Evolutionary conservation across 192 early-diverging fungal genomes (phyloP).

Genomic region (Entomortierella chlamydospora): DNA sequence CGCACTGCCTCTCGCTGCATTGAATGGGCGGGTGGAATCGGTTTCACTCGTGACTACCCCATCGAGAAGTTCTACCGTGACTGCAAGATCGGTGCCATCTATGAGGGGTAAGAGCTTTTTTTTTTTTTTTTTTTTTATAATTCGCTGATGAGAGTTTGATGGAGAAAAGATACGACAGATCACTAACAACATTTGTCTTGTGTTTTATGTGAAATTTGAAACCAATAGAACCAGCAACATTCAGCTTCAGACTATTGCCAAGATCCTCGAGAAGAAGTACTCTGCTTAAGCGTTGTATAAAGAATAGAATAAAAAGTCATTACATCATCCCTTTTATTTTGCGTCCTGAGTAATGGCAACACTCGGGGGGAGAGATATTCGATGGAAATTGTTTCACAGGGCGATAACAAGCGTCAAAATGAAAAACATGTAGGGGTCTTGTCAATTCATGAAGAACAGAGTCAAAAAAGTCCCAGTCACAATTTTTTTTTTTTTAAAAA

Average conservation of each 20-base stretch:
- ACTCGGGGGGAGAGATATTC: no score
- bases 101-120: constrained; percentile 69
- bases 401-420: no score
- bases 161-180: no score
- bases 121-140: neutral
- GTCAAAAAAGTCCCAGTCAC: no score
- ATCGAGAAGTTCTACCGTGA: constrained; percentile 97
- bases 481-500: no score
- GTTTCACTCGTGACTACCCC: constrained; percentile 92
- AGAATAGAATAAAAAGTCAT: no score
- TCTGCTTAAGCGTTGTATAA: constrained; percentile 19
- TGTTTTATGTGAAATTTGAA: neutral
- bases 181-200: neutral
- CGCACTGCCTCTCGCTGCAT: constrained; percentile 87
- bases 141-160: no score
- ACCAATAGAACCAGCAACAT: constrained; percentile 87
- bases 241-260: constrained; percentile 93
- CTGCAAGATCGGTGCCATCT: constrained; percentile 97
- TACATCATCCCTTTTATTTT: no score
- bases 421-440: no score
- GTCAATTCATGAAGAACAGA: no score
- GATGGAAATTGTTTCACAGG: no score
- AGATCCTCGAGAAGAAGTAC: constrained; percentile 60
- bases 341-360: no score
- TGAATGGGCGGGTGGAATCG: constrained; percentile 98